Percentiles rank a stretch among this genome's conserved stretches.
Evolutionary conservation across 129 eudicot species (phyloP).

Genomic region (Artemisia argyi): DNA sequence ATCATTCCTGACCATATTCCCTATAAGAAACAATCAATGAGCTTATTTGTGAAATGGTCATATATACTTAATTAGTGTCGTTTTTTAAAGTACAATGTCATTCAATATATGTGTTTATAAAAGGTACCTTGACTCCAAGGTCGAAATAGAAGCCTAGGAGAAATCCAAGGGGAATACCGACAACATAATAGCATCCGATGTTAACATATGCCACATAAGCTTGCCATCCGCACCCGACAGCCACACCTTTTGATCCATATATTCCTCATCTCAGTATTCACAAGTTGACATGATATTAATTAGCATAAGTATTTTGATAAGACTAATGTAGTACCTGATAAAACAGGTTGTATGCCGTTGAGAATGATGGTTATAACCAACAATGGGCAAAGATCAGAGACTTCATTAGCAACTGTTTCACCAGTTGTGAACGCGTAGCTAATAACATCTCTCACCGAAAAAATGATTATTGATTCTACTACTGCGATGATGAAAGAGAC

Average conservation of each 20-base stretch:
- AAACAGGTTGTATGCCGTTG: constrained; percentile 86
- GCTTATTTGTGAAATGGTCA: not conserved
- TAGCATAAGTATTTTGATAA: not conserved
- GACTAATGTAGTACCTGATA: constrained; percentile 49
- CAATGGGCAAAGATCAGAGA: constrained; percentile 81
- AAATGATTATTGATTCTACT: constrained; percentile 45
- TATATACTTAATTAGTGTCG: not conserved
- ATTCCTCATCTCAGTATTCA: not conserved
- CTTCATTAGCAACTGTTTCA: constrained; percentile 59
- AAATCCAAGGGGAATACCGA: constrained; percentile 80
- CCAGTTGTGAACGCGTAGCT: constrained; percentile 80
- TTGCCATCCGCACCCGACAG: constrained; percentile 99
- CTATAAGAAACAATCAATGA: constrained; percentile 18
- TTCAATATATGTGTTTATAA: not conserved
- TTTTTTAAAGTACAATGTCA: too few species aligned
- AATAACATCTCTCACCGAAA: constrained; percentile 52
- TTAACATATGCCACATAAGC: constrained; percentile 88
- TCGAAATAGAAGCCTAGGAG: constrained; percentile 71
- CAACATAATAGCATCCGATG: constrained; percentile 80
- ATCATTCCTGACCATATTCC: constrained; percentile 95
- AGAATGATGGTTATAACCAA: constrained; percentile 70
- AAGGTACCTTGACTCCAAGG: constrained; percentile 67
- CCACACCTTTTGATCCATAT: constrained; percentile 44
- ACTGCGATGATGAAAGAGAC: constrained; percentile 54
- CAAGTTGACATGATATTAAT: too few species aligned